Conservation (phyloP, 768 basidiomycete species). For the Auricularia sp. region DNA sequence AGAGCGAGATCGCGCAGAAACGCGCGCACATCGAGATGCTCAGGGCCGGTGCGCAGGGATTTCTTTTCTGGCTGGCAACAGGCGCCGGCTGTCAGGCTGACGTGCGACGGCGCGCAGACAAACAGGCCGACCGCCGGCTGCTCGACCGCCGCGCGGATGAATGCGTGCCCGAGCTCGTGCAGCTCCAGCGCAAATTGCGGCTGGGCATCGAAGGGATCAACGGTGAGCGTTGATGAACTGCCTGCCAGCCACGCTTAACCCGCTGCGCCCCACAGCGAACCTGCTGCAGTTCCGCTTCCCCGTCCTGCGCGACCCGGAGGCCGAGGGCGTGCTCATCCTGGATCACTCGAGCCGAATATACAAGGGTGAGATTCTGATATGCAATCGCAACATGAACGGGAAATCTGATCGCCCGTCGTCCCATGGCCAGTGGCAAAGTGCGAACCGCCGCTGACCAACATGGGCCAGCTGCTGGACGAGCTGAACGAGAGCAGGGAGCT, state of each 20-base stretch:
- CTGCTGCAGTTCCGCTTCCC: constrained; percentile 66
- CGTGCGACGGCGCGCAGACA: constrained; percentile 36
- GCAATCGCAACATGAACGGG: neutral
- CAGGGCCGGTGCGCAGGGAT: constrained; percentile 43
- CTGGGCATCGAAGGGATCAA: constrained; percentile 74
- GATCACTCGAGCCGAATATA: constrained; percentile 56
- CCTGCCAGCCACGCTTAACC: neutral
- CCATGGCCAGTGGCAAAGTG: constrained; percentile 59
- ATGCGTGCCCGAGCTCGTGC: constrained; percentile 43
- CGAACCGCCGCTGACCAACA: constrained; percentile 55
- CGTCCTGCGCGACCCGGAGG: constrained; percentile 45
- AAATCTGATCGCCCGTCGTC: constrained; percentile 6
- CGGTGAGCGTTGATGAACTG: constrained; percentile 15
- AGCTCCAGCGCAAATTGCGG: constrained; percentile 44
- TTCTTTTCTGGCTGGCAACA: constrained; percentile 11
- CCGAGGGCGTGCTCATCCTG: constrained; percentile 67
- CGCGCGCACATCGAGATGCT: constrained; percentile 52
- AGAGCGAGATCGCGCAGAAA: constrained; percentile 66
- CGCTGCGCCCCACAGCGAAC: constrained; percentile 28
- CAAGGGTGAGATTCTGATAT: constrained; percentile 40
- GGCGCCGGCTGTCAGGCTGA: constrained; percentile 14
- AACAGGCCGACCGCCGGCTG: constrained; percentile 50
- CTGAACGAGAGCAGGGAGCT: constrained; percentile 66
- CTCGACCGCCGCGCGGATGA: constrained; percentile 44
- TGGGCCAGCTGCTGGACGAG: constrained; percentile 58